These are phyloP conservation scores for Ormosia emarginata DNA, from an alignment of 306 rosid genomes.

Conservation along the genomic window DNA sequence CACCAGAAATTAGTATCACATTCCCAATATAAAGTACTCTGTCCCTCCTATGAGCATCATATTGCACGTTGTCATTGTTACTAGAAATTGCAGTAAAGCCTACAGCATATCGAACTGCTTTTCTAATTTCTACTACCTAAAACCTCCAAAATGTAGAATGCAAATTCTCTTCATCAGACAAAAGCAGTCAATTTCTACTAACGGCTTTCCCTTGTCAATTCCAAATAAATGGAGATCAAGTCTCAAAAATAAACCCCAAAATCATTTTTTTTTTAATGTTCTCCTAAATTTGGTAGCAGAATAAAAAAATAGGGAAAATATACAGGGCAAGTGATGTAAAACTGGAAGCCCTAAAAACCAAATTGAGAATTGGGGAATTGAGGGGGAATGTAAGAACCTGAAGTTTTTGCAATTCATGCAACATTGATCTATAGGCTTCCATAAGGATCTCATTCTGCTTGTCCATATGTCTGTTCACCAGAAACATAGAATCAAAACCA, in stretches of 20 bases:
- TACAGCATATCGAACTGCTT: not conserved
- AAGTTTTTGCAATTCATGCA: constrained; percentile 18
- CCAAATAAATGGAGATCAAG: not conserved
- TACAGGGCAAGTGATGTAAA: not conserved
- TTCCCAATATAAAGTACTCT: not conserved
- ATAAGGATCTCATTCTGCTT: constrained; percentile 17
- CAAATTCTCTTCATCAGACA: not conserved
- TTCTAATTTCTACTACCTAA: not conserved
- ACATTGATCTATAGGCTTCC: constrained; percentile 26
- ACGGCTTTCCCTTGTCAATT: not conserved
- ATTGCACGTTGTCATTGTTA: not conserved
- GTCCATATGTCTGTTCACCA: constrained; percentile 26
- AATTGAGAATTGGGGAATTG: not conserved
- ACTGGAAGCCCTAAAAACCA: not conserved
- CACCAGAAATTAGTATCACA: not conserved
- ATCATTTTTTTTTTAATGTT: no score
- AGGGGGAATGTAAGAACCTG: constrained; percentile 8
- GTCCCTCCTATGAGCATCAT: not conserved
- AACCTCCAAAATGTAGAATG: not conserved
- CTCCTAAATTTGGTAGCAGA: not conserved
- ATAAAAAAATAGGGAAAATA: not conserved
- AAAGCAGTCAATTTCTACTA: not conserved
- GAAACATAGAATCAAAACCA: not conserved
- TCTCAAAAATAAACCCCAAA: not conserved
- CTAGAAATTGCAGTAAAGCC: not conserved